Conservation (phyloP, 495 filamentous ascomycete species). For the Trichoderma gamsii region DNA sequence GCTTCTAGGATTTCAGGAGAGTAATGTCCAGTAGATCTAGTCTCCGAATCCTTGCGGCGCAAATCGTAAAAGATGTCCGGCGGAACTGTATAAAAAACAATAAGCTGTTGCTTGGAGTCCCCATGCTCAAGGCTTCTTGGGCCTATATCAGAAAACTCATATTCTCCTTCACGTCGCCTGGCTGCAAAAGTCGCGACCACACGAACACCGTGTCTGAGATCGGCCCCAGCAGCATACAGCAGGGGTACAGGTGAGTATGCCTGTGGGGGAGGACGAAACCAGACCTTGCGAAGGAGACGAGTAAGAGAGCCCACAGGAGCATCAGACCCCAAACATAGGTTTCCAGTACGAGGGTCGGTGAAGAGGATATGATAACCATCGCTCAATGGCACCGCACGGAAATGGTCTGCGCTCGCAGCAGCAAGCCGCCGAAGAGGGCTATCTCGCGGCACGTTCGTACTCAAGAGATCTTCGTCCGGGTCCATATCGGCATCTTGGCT, state of each 20-base stretch:
- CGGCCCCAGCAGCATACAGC: constrained; percentile 53
- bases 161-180: constrained; percentile 24
- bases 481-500: neutral
- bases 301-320: constrained; percentile 44
- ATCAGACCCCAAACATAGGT: constrained; percentile 62
- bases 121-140: neutral
- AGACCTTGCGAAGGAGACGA: constrained; percentile 38
- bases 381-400: constrained; percentile 60
- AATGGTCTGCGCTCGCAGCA: constrained; percentile 47
- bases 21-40: neutral
- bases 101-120: constrained; percentile 22
- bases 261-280: constrained; percentile 35
- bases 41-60: neutral
- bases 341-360: constrained; percentile 54
- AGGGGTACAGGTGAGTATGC: constrained; percentile 28
- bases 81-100: constrained; percentile 60
- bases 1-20: too few relatives aligned
- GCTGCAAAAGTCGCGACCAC: constrained; percentile 54
- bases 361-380: constrained; percentile 67
- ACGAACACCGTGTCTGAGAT: constrained; percentile 55
- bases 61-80: constrained; percentile 49
- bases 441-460: neutral
- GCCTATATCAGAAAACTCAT: neutral
- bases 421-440: constrained; percentile 19
- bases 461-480: neutral